These are phyloP conservation scores for Colletotrichum destructivum DNA, from an alignment of 2,329 filamentous ascomycete genomes.

Conservation along the genomic window DNA sequence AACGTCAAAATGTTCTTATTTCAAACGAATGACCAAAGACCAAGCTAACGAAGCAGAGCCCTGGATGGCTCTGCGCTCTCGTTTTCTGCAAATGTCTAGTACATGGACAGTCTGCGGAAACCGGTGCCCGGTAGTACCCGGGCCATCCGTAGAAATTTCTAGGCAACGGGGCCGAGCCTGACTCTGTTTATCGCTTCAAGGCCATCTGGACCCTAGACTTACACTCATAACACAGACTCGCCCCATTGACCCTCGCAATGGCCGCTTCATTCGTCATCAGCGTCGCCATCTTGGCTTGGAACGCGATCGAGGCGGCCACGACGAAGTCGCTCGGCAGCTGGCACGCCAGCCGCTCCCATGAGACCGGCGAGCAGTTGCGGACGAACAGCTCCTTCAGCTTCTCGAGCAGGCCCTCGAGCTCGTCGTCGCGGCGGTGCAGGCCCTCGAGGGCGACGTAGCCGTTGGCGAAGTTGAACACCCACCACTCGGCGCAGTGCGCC, in stretches of 20 bases:
- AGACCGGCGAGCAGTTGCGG: conserved; percentile 17
- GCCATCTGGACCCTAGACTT: conserved; percentile 35
- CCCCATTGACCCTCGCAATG: conserved; percentile 31
- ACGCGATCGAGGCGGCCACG: conserved; percentile 33
- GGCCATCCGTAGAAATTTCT: not conserved
- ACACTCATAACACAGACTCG: conserved; percentile 38
- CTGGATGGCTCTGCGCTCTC: not conserved
- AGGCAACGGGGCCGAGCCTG: not conserved
- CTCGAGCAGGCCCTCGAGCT: conserved; percentile 8
- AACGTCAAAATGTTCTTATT: conserved; percentile 17
- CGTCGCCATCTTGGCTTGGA: conserved; percentile 33
- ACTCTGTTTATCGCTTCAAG: conserved; percentile 5
- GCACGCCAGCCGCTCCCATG: conserved; percentile 26
- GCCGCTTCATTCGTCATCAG: conserved; percentile 33
- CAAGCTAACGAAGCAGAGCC: too few species aligned
- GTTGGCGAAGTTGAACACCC: conserved; percentile 32
- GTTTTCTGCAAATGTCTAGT: not conserved
- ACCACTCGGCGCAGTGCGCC: conserved; percentile 31
- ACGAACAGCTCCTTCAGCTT: conserved; percentile 27
- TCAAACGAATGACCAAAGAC: not conserved
- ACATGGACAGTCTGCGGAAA: not conserved
- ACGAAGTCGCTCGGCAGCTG: conserved; percentile 27
- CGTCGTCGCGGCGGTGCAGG: conserved; percentile 29
- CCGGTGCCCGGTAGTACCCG: too few species aligned
- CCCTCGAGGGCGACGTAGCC: conserved; percentile 29